Evolutionary conservation across 2,329 filamentous ascomycete species (phyloP).

Genomic region (Colletotrichum euphorbiae): DNA sequence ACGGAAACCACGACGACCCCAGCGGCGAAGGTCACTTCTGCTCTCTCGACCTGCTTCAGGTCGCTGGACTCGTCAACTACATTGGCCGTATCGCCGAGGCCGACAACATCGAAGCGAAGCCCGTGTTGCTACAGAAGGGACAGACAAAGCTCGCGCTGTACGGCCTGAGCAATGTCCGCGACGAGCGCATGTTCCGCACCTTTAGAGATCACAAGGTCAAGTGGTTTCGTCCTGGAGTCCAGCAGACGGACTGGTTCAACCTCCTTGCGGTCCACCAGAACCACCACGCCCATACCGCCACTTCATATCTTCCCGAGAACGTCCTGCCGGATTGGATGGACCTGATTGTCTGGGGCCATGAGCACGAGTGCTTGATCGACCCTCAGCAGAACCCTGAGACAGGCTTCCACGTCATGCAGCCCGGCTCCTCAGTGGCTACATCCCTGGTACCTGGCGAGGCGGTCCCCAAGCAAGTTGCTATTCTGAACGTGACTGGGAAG

Average conservation of each 20-base stretch:
- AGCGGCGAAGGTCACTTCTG: slow-evolving; percentile 95
- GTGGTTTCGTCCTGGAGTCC: slow-evolving; percentile 86
- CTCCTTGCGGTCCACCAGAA: slow-evolving; percentile 96
- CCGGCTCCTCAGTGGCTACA: slow-evolving; percentile 94
- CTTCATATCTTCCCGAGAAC: slow-evolving; percentile 93
- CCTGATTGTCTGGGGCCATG: slow-evolving; percentile 95
- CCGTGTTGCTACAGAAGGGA: slow-evolving; percentile 92
- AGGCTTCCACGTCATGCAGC: slow-evolving; percentile 96
- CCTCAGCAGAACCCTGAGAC: slow-evolving; percentile 86
- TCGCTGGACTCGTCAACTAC: slow-evolving; percentile 93
- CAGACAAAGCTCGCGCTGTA: slow-evolving; percentile 92
- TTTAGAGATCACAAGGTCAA: slow-evolving; percentile 94
- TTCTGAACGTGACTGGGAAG: slow-evolving; percentile 85
- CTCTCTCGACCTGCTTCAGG: slow-evolving; percentile 89
- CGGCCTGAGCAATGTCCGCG: slow-evolving; percentile 94
- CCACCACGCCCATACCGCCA: slow-evolving; percentile 90
- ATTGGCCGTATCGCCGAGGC: slow-evolving; percentile 92
- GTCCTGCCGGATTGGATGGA: slow-evolving; percentile 93
- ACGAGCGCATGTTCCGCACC: slow-evolving; percentile 93
- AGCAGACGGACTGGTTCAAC: slow-evolving; percentile 95
- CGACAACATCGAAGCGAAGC: slow-evolving; percentile 93
- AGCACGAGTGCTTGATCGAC: slow-evolving; percentile 95
- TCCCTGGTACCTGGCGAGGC: slow-evolving; percentile 92
- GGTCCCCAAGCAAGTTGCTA: slow-evolving; percentile 88
- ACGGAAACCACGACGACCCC: slow-evolving; percentile 98